A percentile compares a stretch with the other conserved stretches of the same genome.
These are phyloP conservation scores for thale cress (Arabidopsis thaliana) DNA, from an alignment of 345 rosid species.

Conservation along the genomic window DNA sequence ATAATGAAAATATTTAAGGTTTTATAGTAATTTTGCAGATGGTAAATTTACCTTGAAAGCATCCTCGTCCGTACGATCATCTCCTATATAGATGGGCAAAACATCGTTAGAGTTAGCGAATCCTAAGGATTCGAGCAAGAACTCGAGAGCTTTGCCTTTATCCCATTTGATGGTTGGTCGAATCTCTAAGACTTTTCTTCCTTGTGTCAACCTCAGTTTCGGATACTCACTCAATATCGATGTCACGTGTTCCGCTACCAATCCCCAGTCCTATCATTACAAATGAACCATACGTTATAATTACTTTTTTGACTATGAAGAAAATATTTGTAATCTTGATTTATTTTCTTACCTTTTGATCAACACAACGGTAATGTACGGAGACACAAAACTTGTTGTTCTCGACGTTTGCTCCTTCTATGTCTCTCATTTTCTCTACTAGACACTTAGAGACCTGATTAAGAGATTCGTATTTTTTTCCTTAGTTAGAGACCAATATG, in stretches of 20 bases:
- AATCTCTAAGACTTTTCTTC: constrained; percentile 90
- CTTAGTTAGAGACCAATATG: background rate
- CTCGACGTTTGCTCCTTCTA: constrained; percentile 76
- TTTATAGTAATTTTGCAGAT: background rate
- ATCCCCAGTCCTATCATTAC: constrained; percentile 64
- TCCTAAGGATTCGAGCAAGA: constrained; percentile 72
- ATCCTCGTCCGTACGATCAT: constrained; percentile 91
- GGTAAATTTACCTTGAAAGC: constrained; percentile 72
- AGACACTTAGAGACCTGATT: constrained; percentile 53
- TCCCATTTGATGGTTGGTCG: constrained; percentile 94
- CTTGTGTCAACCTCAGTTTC: constrained; percentile 66
- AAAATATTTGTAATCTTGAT: background rate
- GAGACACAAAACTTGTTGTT: constrained; percentile 88
- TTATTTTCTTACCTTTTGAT: constrained; percentile 60
- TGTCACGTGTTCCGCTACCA: constrained; percentile 62
- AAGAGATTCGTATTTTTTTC: background rate
- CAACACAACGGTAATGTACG: constrained; percentile 87
- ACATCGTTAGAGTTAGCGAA: constrained; percentile 63
- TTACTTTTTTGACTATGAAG: background rate
- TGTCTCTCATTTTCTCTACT: constrained; percentile 61
- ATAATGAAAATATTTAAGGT: too few species aligned
- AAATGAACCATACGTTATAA: background rate
- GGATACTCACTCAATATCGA: constrained; percentile 68
- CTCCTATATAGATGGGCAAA: constrained; percentile 83
- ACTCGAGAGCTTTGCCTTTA: constrained; percentile 93